Evolutionary conservation across 2,329 filamentous ascomycete species (phyloP).

Genomic region (Aspergillus versicolor): DNA sequence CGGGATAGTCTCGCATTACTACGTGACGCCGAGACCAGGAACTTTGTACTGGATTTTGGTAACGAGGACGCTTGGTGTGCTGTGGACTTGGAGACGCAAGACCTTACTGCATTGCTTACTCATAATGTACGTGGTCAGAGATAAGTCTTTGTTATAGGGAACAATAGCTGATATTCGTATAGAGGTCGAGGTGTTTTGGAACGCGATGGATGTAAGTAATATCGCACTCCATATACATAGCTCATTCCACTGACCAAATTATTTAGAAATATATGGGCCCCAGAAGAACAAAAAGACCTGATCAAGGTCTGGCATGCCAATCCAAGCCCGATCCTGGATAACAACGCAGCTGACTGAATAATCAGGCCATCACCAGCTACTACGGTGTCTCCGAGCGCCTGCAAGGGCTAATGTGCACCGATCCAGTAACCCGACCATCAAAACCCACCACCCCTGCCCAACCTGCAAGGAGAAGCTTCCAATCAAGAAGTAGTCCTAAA

Average conservation of each 20-base stretch:
- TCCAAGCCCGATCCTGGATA: not conserved
- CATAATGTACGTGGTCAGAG: slow-evolving; percentile 28
- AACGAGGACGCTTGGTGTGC: slow-evolving; percentile 43
- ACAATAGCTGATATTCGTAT: slow-evolving; percentile 5
- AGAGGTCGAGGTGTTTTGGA: slow-evolving; percentile 50
- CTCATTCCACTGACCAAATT: not conserved
- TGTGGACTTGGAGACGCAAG: slow-evolving; percentile 35
- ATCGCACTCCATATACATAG: no score
- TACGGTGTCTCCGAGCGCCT: slow-evolving; percentile 70
- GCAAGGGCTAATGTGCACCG: slow-evolving; percentile 61
- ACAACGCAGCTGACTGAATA: slow-evolving; percentile 4
- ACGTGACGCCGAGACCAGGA: slow-evolving; percentile 30
- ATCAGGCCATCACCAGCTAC: slow-evolving; percentile 52
- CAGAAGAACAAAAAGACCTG: slow-evolving; percentile 57
- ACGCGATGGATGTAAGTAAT: slow-evolving; percentile 69
- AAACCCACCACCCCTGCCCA: slow-evolving; percentile 19
- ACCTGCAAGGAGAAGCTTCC: slow-evolving; percentile 13
- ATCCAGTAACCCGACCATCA: slow-evolving; percentile 43
- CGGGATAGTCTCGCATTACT: slow-evolving; percentile 28
- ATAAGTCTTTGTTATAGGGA: not conserved
- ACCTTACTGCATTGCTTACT: slow-evolving; percentile 34
- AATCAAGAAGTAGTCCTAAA: slow-evolving; percentile 9
- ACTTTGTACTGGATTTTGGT: slow-evolving; percentile 47
- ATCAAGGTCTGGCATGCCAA: slow-evolving; percentile 44
- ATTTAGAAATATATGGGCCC: slow-evolving; percentile 67